Conservation (phyloP, 306 rosid species). For the Prunus mongolica region DNA sequence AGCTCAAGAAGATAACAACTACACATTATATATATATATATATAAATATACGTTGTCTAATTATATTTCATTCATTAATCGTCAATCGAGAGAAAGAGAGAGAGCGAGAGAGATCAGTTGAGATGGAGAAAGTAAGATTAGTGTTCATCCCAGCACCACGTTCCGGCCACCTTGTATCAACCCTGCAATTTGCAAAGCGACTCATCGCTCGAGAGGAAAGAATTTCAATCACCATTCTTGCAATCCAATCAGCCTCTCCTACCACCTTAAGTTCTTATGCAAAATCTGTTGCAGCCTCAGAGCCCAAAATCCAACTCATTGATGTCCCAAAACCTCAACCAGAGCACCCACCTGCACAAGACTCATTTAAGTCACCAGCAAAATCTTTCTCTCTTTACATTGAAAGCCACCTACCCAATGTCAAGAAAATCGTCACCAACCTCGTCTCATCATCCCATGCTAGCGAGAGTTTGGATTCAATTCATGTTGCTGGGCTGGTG, state of each 20-base stretch:
- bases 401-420: slow-evolving; percentile 23
- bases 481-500: slow-evolving; percentile 32
- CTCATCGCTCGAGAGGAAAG: slow-evolving; percentile 19
- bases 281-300: slow-evolving; percentile 31
- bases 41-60: no score
- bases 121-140: slow-evolving; percentile 24
- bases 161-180: slow-evolving; percentile 44
- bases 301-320: slow-evolving; percentile 35
- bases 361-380: slow-evolving; percentile 19
- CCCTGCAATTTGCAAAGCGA: slow-evolving; percentile 48
- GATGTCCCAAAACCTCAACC: slow-evolving; percentile 44
- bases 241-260: slow-evolving; percentile 23
- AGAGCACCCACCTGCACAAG: slow-evolving; percentile 31
- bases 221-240: slow-evolving; percentile 41
- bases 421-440: slow-evolving; percentile 11
- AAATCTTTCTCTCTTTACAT: slow-evolving; percentile 20
- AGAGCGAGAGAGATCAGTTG: not conserved
- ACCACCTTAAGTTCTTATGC: slow-evolving; percentile 35
- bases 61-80: no score
- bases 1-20: no score
- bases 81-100: no score
- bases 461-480: slow-evolving; percentile 7
- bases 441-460: slow-evolving; percentile 13
- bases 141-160: slow-evolving; percentile 51
- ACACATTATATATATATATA: no score